A percentile compares a stretch with the other conserved stretches of the same genome.
Evolutionary conservation across 208 protist species (phyloP).

Genomic region (Acanthamoeba royreba): DNA sequence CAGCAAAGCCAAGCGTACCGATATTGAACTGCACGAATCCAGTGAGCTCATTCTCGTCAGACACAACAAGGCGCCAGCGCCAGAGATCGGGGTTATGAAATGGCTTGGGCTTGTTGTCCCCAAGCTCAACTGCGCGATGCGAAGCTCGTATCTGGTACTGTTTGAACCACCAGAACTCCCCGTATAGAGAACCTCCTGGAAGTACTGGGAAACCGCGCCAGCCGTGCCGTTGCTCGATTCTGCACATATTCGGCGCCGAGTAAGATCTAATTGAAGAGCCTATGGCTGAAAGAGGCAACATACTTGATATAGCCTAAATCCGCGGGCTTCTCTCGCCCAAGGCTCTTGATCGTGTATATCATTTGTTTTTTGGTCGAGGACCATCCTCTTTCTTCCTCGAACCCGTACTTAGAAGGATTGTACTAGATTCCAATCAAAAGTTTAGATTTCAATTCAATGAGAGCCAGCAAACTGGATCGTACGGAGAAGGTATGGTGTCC

Average conservation of each 20-base stretch:
- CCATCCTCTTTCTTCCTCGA: neutral
- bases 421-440: too few relatives aligned
- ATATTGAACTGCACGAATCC: constrained; percentile 12
- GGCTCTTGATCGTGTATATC: neutral
- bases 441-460: too few relatives aligned
- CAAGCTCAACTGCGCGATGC: too few relatives aligned
- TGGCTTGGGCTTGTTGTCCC: neutral
- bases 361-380: neutral
- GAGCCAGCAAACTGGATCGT: too few relatives aligned
- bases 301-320: neutral
- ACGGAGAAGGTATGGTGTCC: neutral
- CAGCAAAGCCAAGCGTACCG: too few relatives aligned
- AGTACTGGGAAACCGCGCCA: too few relatives aligned
- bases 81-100: neutral
- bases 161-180: neutral
- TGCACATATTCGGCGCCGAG: too few relatives aligned
- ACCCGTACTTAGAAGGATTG: too few relatives aligned
- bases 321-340: neutral
- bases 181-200: neutral
- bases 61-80: neutral
- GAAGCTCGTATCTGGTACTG: neutral
- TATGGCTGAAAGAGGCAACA: neutral
- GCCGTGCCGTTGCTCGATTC: too few relatives aligned
- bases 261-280: neutral
- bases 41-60: neutral